phyloP scores from a whole-genome alignment of 2,329 filamentous ascomycete species.

The Lasiodiplodia sp. region DNA sequence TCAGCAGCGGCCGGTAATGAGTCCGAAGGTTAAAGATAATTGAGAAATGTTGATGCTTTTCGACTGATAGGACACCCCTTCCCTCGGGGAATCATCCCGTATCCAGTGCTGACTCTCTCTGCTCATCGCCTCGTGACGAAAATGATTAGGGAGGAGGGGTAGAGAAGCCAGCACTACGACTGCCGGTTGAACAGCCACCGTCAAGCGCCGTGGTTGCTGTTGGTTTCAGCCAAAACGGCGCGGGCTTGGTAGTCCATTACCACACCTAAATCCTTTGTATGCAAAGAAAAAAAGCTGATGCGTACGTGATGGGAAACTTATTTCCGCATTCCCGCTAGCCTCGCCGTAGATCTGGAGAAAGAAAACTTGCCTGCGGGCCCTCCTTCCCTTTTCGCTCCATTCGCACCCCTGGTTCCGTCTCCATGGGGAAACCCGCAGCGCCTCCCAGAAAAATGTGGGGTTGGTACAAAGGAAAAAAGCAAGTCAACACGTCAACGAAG shows the following conservation, averaged over 20 bases:
- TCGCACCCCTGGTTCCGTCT: neutral
- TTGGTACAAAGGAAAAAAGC: neutral
- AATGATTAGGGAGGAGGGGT: neutral
- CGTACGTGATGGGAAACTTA: neutral
- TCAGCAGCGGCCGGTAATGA: neutral
- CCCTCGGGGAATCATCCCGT: neutral
- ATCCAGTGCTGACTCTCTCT: neutral
- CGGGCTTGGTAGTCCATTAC: neutral
- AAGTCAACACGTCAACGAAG: neutral
- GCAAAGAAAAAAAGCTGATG: neutral
- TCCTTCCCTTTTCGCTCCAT: neutral
- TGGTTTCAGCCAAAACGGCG: neutral
- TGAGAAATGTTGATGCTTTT: neutral
- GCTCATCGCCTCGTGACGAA: neutral
- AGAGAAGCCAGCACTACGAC: neutral
- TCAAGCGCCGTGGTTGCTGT: neutral
- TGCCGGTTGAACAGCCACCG: neutral
- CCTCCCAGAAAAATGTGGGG: slow-evolving; percentile 15
- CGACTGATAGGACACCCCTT: neutral
- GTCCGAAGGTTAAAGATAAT: neutral
- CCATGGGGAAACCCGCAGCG: slow-evolving; percentile 27
- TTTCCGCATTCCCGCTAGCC: slow-evolving; percentile 1
- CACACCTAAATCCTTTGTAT: neutral
- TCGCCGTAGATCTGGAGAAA: neutral
- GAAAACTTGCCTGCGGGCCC: neutral